These are phyloP conservation scores for Conringia planisiliqua DNA, from an alignment of 345 rosid genomes.

Conservation along the genomic window DNA sequence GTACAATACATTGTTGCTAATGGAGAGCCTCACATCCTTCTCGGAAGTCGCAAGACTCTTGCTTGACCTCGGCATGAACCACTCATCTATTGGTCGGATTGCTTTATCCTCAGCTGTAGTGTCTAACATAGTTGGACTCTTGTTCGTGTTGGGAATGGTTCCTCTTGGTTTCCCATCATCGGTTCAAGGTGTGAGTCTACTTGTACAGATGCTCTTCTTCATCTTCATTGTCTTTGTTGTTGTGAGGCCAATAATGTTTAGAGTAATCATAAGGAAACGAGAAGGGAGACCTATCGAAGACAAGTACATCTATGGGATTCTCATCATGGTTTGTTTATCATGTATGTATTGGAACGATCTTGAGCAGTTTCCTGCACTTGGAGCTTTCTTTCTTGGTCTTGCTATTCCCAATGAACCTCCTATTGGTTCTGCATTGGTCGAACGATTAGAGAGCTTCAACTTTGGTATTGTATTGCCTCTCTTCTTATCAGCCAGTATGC, in stretches of 20 bases:
- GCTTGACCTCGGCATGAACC: constrained; percentile 43
- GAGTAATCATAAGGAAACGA: constrained; percentile 10
- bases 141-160: not conserved
- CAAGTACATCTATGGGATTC: constrained; percentile 18
- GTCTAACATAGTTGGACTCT: constrained; percentile 2
- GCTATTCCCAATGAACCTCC: constrained; percentile 49
- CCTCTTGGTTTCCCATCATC: rapidly evolving
- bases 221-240: not conserved
- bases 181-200: not conserved
- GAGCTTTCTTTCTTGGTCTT: constrained; percentile 38
- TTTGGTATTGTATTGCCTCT: constrained; percentile 29
- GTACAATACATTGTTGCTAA: not conserved
- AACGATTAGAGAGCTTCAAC: constrained; percentile 37
- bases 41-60: constrained; percentile 44
- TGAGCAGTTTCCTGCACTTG: constrained; percentile 25
- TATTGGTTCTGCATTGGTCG: constrained; percentile 39
- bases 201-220: not conserved
- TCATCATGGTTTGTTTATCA: constrained; percentile 24
- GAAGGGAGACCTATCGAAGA: constrained; percentile 31
- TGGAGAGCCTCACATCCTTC: constrained; percentile 23
- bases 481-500: constrained; percentile 6
- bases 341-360: not conserved
- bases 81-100: constrained; percentile 44
- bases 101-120: constrained; percentile 26
- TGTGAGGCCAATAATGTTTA: constrained; percentile 19